Percentiles rank a stretch among this genome's conserved stretches.
Evolutionary conservation across 305 asterid genomes (phyloP).

Genomic region (Fraxinus nigra): DNA sequence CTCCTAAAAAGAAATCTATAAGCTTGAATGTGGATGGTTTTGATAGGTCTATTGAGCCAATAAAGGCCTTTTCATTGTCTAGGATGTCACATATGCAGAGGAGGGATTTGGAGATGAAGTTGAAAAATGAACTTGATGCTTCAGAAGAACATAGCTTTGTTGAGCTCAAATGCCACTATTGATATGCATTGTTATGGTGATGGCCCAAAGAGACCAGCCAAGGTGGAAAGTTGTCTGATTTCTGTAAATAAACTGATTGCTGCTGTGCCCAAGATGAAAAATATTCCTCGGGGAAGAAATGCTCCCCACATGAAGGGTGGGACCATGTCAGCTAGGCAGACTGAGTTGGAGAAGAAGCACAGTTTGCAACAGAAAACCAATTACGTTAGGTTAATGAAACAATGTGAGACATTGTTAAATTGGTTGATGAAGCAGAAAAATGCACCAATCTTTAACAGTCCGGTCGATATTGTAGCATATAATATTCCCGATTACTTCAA

Average conservation of each 20-base stretch:
- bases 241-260: slow-evolving; percentile 26
- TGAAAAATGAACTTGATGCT: slow-evolving; percentile 62
- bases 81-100: slow-evolving; percentile 55
- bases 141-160: slow-evolving; percentile 49
- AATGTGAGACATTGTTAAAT: slow-evolving; percentile 50
- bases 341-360: slow-evolving; percentile 38
- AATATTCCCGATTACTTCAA: slow-evolving; percentile 63
- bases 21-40: slow-evolving; percentile 38
- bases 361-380: slow-evolving; percentile 26
- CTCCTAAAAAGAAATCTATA: slow-evolving; percentile 42
- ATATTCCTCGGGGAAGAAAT: slow-evolving; percentile 40
- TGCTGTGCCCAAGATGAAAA: slow-evolving; percentile 39
- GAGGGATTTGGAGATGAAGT: slow-evolving; percentile 45
- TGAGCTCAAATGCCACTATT: slow-evolving; percentile 23
- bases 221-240: slow-evolving; percentile 27
- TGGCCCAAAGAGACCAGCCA: slow-evolving; percentile 45
- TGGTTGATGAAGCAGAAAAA: slow-evolving; percentile 52
- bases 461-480: slow-evolving; percentile 58
- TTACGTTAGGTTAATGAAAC: slow-evolving; percentile 46
- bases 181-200: slow-evolving; percentile 39
- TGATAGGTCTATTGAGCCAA: slow-evolving; percentile 50
- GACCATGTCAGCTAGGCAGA: slow-evolving; percentile 27
- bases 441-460: slow-evolving; percentile 56
- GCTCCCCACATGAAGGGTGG: slow-evolving; percentile 55
- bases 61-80: slow-evolving; percentile 41